phyloP scores from a whole-genome alignment of 2,329 filamentous ascomycete species.

The Neoascochyta sp. region DNA sequence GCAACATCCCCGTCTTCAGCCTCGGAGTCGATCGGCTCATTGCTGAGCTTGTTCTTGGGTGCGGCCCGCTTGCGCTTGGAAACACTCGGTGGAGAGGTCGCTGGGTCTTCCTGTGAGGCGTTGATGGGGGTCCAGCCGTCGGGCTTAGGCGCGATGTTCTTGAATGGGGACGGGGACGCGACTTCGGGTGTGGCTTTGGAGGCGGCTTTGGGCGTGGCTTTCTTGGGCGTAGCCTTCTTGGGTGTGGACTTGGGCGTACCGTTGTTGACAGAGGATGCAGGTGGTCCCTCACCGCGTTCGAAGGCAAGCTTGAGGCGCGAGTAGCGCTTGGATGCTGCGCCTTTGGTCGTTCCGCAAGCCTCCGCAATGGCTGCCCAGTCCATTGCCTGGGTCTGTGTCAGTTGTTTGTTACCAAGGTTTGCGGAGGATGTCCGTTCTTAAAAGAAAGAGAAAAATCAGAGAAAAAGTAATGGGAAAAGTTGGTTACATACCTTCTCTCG shows the following conservation, averaged over 20 bases:
- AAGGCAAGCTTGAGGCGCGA: slow-evolving; percentile 31
- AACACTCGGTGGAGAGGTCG: no score
- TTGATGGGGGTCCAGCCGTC: no score
- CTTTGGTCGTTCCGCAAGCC: slow-evolving; percentile 25
- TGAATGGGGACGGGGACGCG: no score
- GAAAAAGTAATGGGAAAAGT: not conserved
- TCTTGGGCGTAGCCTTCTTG: slow-evolving; percentile 5
- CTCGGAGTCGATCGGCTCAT: no score
- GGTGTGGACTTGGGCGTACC: slow-evolving; percentile 5
- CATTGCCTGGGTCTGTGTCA: slow-evolving; percentile 5
- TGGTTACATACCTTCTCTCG: slow-evolving; percentile 17
- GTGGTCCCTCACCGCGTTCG: slow-evolving; percentile 15
- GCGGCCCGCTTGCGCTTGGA: no score
- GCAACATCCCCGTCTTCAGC: no score
- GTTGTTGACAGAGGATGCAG: slow-evolving; percentile 1
- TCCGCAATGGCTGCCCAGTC: slow-evolving; percentile 31
- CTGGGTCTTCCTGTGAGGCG: no score
- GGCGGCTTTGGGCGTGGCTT: slow-evolving; percentile 2
- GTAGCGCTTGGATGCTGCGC: slow-evolving; percentile 33
- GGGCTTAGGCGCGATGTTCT: no score
- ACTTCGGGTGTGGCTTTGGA: not conserved
- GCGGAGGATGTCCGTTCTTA: no score
- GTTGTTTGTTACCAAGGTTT: not conserved
- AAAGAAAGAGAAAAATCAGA: no score
- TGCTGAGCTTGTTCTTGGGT: no score